These are phyloP conservation scores for Aspergillus uvarum DNA, from an alignment of 2,329 filamentous ascomycete species.

Conservation along the genomic window DNA sequence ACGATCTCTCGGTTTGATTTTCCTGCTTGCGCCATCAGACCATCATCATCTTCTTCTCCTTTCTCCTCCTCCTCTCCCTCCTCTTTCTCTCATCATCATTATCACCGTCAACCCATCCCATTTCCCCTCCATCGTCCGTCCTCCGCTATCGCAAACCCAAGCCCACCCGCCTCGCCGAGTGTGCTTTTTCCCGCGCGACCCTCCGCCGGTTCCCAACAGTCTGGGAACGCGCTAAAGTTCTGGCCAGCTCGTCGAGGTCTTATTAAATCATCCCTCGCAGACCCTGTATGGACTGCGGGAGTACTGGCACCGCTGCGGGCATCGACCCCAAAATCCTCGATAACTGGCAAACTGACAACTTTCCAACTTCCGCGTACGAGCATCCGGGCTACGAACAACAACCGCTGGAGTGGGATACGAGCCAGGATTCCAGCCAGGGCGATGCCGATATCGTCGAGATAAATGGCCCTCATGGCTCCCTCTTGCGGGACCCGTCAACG, in stretches of 20 bases:
- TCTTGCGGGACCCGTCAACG: constrained; percentile 22
- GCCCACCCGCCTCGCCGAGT: background rate
- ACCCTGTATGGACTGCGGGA: constrained; percentile 42
- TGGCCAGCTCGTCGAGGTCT: constrained; percentile 18
- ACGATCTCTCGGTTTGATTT: constrained; percentile 10
- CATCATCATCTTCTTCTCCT: constrained; percentile 9
- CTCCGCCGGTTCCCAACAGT: constrained; percentile 4
- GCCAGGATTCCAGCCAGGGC: constrained; percentile 40
- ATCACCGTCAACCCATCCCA: background rate
- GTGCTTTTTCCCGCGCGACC: background rate
- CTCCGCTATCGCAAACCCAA: background rate
- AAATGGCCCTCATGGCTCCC: constrained; percentile 30
- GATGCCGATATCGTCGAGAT: constrained; percentile 38
- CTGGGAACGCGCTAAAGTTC: constrained; percentile 11
- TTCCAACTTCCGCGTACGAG: constrained; percentile 39
- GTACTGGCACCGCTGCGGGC: constrained; percentile 38
- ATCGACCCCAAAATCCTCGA: constrained; percentile 45
- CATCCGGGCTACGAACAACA: constrained; percentile 38
- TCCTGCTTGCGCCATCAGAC: constrained; percentile 17
- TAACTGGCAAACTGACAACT: constrained; percentile 41
- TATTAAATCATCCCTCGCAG: constrained; percentile 9
- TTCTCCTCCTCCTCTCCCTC: constrained; percentile 1
- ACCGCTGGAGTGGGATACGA: constrained; percentile 40
- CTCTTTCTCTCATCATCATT: constrained; percentile 2
- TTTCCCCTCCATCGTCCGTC: constrained; percentile 2